Evolutionary conservation across 805 yeast genomes (phyloP).

Genomic region (Sungouiella thailandica): DNA sequence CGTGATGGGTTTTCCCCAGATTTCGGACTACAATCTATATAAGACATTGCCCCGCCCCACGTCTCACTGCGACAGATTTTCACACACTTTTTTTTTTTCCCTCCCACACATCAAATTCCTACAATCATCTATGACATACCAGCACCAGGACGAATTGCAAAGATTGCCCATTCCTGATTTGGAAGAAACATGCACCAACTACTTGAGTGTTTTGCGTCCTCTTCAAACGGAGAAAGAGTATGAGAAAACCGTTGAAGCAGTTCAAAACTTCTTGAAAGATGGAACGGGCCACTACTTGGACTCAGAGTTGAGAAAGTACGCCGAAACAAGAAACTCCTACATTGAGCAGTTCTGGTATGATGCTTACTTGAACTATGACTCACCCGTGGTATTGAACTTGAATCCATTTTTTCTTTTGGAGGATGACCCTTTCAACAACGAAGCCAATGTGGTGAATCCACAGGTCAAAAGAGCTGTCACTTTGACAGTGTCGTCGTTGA

Average conservation of each 20-base stretch:
- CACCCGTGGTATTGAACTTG: slow-evolving; percentile 85
- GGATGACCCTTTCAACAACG: slow-evolving; percentile 80
- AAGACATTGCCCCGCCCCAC: slow-evolving; percentile 2
- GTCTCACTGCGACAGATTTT: neutral
- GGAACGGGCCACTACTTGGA: slow-evolving; percentile 56
- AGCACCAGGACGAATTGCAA: slow-evolving; percentile 51
- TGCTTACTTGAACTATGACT: slow-evolving; percentile 79
- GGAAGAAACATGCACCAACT: slow-evolving; percentile 58
- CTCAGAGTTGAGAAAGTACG: slow-evolving; percentile 55
- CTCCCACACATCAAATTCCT: too few relatives aligned
- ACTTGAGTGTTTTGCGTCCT: slow-evolving; percentile 66
- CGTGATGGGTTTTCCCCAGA: slow-evolving; percentile 14
- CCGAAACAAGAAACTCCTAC: slow-evolving; percentile 65
- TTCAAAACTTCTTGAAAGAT: slow-evolving; percentile 48
- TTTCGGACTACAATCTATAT: slow-evolving; percentile 10
- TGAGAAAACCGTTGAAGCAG: slow-evolving; percentile 52
- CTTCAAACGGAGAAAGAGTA: slow-evolving; percentile 77
- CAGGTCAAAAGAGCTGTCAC: slow-evolving; percentile 82
- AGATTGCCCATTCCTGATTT: slow-evolving; percentile 81
- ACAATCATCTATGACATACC: slow-evolving; percentile 48
- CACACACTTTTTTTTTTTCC: neutral
- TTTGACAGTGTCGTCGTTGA: slow-evolving; percentile 67
- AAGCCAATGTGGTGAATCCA: slow-evolving; percentile 37
- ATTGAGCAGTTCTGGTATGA: slow-evolving; percentile 96
- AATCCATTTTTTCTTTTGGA: slow-evolving; percentile 88